A percentile compares a stretch with the other conserved stretches of the same genome.
These are phyloP conservation scores for Cajanus cajan DNA, from an alignment of 306 rosid genomes.

Conservation along the genomic window DNA sequence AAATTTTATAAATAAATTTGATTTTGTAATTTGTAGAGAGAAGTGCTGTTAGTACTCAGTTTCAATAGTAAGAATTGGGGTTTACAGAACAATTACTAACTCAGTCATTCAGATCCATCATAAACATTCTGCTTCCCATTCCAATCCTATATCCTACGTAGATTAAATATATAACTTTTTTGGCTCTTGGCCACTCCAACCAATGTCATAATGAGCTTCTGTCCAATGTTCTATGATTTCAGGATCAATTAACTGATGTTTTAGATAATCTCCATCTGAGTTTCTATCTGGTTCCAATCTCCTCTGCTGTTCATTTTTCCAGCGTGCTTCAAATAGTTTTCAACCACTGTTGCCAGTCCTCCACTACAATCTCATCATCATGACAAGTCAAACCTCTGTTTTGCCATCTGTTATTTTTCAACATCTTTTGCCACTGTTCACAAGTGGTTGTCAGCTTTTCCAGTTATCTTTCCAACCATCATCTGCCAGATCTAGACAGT, in stretches of 20 bases:
- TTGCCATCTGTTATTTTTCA: background rate
- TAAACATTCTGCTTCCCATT: constrained; percentile 3
- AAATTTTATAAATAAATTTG: background rate
- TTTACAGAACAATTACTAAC: background rate
- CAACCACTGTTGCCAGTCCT: background rate
- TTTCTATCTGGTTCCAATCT: background rate
- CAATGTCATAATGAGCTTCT: background rate
- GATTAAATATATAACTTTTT: background rate
- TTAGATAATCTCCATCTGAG: background rate
- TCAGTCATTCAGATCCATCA: background rate
- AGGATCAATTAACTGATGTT: background rate
- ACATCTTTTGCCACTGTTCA: background rate
- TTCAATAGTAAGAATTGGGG: background rate
- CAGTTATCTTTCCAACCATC: background rate
- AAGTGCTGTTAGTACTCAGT: background rate
- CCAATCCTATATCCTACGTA: background rate
- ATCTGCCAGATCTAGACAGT: background rate
- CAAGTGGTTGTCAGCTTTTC: background rate
- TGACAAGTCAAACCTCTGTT: background rate
- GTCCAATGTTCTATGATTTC: background rate
- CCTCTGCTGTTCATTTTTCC: background rate
- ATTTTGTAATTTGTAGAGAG: background rate
- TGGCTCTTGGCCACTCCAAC: constrained; percentile 2
- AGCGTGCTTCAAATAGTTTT: background rate
- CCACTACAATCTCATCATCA: background rate